These are phyloP conservation scores for Lactarius vividus DNA, from an alignment of 768 basidiomycete species.

Conservation along the genomic window DNA sequence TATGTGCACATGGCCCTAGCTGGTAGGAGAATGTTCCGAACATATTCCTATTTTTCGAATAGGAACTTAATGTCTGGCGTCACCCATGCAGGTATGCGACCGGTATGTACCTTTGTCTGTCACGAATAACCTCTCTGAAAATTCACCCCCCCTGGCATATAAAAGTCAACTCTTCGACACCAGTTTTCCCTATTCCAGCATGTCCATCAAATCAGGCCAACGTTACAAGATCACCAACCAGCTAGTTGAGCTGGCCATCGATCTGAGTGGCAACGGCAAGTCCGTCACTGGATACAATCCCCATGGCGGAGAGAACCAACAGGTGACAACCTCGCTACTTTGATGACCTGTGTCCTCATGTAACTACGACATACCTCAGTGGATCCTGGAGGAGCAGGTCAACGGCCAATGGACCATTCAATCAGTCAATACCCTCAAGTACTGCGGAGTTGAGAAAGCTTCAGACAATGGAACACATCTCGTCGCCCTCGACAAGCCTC, in stretches of 20 bases:
- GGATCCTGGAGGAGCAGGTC: neutral
- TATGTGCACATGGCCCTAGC: neutral
- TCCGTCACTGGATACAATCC: neutral
- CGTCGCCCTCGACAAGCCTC: neutral
- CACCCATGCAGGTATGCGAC: neutral
- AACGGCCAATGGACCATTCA: neutral
- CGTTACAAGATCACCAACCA: neutral
- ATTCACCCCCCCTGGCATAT: neutral
- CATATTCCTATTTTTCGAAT: neutral
- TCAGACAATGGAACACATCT: neutral
- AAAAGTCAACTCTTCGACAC: neutral
- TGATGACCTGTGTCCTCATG: neutral
- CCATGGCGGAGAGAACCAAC: neutral
- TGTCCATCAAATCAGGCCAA: neutral
- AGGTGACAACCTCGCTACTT: neutral
- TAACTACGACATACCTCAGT: neutral
- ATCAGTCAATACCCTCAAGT: neutral
- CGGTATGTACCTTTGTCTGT: too few species aligned
- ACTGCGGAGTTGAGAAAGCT: neutral
- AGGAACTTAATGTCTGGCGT: neutral
- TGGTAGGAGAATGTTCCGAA: neutral
- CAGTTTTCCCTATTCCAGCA: neutral
- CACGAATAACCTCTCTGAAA: too few species aligned
- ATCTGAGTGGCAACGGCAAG: neutral
- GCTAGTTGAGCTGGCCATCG: too few species aligned